Evolutionary conservation across 257 asterid species (phyloP).

Genomic region (Solanum bulbocastanum): DNA sequence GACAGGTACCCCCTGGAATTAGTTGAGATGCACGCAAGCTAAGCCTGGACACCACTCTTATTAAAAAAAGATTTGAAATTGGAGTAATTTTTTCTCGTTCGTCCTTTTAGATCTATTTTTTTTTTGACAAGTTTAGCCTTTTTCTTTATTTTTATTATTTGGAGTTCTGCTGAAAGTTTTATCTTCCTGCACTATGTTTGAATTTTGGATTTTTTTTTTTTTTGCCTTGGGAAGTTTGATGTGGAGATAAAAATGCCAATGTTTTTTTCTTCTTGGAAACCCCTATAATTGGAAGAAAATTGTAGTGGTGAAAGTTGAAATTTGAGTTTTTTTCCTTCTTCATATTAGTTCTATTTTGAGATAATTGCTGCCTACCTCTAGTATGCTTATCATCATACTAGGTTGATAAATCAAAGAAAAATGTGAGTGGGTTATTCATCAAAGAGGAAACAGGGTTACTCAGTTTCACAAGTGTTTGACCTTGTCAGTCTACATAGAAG

Average conservation of each 20-base stretch:
- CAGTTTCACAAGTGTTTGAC: neutral
- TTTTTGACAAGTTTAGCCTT: too few relatives aligned
- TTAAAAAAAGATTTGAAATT: too few relatives aligned
- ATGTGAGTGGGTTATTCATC: neutral
- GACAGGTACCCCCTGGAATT: too few relatives aligned
- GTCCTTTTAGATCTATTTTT: too few relatives aligned
- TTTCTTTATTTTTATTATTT: too few relatives aligned
- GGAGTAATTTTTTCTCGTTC: too few relatives aligned
- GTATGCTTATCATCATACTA: neutral
- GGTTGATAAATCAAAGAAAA: neutral
- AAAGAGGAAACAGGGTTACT: neutral
- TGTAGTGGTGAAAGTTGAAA: too few relatives aligned
- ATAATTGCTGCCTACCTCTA: neutral
- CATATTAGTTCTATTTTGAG: neutral
- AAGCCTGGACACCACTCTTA: too few relatives aligned
- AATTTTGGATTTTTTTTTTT: neutral
- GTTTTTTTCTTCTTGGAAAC: neutral
- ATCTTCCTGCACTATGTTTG: neutral
- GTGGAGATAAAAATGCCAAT: neutral
- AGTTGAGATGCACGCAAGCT: too few relatives aligned
- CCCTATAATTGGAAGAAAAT: too few relatives aligned
- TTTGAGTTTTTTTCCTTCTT: neutral
- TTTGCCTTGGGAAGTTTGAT: neutral
- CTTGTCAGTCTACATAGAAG: neutral
- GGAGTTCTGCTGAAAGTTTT: neutral